Percentiles rank a stretch among this genome's conserved stretches.
phyloP scores from a whole-genome alignment of 1,139 yeast species.

The Suhomyces choctaworum region DNA sequence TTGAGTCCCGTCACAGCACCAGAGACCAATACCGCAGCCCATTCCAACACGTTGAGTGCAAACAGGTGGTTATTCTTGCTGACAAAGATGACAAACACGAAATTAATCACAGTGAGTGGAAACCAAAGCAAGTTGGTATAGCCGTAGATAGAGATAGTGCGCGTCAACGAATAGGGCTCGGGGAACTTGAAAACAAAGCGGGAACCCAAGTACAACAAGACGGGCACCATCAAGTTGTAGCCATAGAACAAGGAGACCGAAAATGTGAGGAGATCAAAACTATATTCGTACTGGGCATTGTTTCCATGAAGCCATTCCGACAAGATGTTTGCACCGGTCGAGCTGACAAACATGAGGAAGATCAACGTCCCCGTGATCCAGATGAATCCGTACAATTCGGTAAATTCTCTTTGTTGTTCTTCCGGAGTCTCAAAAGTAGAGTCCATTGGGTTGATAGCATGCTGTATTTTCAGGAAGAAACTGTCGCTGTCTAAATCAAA shows the following conservation, averaged over 20 bases:
- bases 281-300: slow-evolving; percentile 52
- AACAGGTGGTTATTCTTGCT: slow-evolving; percentile 36
- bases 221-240: slow-evolving; percentile 66
- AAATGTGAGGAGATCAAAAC: slow-evolving; percentile 61
- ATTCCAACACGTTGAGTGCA: slow-evolving; percentile 41
- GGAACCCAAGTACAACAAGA: slow-evolving; percentile 49
- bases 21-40: slow-evolving; percentile 49
- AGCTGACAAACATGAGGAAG: slow-evolving; percentile 68
- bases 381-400: slow-evolving; percentile 78
- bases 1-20: slow-evolving; percentile 52
- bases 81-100: slow-evolving; percentile 48
- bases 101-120: slow-evolving; percentile 65
- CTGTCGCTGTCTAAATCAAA: slow-evolving; percentile 66
- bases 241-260: slow-evolving; percentile 72
- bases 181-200: slow-evolving; percentile 46
- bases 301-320: slow-evolving; percentile 48
- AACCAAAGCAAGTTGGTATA: slow-evolving; percentile 79
- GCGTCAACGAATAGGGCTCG: slow-evolving; percentile 40
- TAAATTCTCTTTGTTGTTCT: slow-evolving; percentile 38
- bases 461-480: slow-evolving; percentile 48
- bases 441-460: slow-evolving; percentile 48
- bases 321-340: slow-evolving; percentile 53
- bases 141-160: slow-evolving; percentile 65
- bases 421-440: slow-evolving; percentile 21
- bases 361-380: slow-evolving; percentile 85